phyloP scores from a whole-genome alignment of 768 basidiomycete species.

The Omphalotus guepiniiformis region DNA sequence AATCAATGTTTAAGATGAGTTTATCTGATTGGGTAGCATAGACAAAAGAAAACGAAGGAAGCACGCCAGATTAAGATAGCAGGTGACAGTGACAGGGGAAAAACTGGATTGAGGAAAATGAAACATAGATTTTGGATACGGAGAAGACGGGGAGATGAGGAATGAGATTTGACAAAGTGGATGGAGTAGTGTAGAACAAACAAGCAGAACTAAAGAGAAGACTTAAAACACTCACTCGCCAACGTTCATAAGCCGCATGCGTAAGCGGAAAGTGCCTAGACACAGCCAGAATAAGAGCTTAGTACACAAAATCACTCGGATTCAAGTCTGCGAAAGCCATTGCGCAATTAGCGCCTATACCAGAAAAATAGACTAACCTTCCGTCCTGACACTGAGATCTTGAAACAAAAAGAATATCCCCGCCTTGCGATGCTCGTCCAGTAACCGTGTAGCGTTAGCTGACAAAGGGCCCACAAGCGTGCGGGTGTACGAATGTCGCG shows the following conservation, averaged over 20 bases:
- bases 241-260: slow-evolving; percentile 86
- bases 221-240: slow-evolving; percentile 85
- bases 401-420: slow-evolving; percentile 96
- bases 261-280: slow-evolving; percentile 78
- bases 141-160: too few species aligned
- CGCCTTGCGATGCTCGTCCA: slow-evolving; percentile 78
- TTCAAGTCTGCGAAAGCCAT: too few species aligned
- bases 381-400: slow-evolving; percentile 89
- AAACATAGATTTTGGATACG: too few species aligned
- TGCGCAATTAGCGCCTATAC: slow-evolving; percentile 2
- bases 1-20: too few species aligned
- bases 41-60: too few species aligned
- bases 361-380: slow-evolving; percentile 50
- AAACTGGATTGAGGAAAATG: too few species aligned
- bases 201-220: too few species aligned
- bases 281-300: slow-evolving; percentile 7
- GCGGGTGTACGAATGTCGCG: slow-evolving; percentile 74
- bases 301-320: too few species aligned
- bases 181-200: too few species aligned
- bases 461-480: slow-evolving; percentile 89
- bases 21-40: too few species aligned
- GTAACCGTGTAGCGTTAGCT: slow-evolving; percentile 78
- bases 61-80: slow-evolving; percentile 15
- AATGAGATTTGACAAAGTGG: too few species aligned
- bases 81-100: slow-evolving; percentile 8